phyloP scores from a whole-genome alignment of 2,329 filamentous ascomycete genomes.

The Didymella pomorum region DNA sequence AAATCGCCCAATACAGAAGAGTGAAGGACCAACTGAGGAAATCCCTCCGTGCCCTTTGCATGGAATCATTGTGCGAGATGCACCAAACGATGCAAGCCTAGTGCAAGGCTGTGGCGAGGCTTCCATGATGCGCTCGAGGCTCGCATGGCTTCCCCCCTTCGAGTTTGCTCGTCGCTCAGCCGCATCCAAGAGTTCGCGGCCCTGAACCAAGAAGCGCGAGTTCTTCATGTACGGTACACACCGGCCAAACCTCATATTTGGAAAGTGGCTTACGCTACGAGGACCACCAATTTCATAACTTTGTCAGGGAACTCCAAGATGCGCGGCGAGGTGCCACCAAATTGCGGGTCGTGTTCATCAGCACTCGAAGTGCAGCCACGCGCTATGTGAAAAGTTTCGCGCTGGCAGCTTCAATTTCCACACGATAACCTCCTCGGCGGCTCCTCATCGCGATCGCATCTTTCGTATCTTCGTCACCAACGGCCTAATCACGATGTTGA shows the following conservation, averaged over 20 bases:
- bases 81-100: background rate
- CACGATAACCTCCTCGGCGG: background rate
- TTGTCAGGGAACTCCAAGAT: background rate
- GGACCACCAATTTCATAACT: background rate
- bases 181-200: background rate
- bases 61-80: slow-evolving; percentile 2
- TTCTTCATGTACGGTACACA: background rate
- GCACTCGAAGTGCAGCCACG: slow-evolving; percentile 6
- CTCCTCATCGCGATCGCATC: slow-evolving; percentile 1
- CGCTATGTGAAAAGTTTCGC: slow-evolving; percentile 5
- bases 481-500: slow-evolving; percentile 10
- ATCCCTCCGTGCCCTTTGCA: slow-evolving; percentile 1
- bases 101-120: slow-evolving; percentile 6
- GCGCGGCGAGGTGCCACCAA: slow-evolving; percentile 3
- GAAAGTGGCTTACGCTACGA: slow-evolving; percentile 14
- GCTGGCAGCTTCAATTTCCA: slow-evolving; percentile 7
- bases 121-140: background rate
- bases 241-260: slow-evolving; percentile 3
- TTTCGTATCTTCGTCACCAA: slow-evolving; percentile 10
- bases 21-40: slow-evolving; percentile 6
- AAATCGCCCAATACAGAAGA: slow-evolving; percentile 1
- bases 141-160: background rate
- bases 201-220: background rate
- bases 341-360: slow-evolving; percentile 5
- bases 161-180: slow-evolving; percentile 1